phyloP scores from a whole-genome alignment of 2,329 filamentous ascomycete genomes.

The Blumeria hordei region DNA sequence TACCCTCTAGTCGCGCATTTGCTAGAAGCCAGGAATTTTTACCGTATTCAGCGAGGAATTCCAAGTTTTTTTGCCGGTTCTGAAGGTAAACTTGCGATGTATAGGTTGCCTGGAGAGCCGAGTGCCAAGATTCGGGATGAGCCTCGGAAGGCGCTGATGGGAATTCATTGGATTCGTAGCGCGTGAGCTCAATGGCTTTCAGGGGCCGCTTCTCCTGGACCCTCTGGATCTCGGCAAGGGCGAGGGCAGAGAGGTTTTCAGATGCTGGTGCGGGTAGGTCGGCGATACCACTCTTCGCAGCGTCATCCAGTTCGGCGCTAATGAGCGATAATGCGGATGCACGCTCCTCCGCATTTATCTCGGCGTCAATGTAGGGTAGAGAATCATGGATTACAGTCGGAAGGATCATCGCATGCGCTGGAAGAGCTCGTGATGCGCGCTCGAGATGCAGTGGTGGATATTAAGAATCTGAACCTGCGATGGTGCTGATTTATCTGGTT shows the following conservation, averaged over 20 bases:
- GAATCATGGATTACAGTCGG: conserved; percentile 13
- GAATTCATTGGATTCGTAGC: conserved; percentile 58
- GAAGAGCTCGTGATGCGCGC: too few species aligned
- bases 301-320: conserved; percentile 30
- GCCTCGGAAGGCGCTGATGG: conserved; percentile 20
- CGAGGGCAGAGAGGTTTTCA: conserved; percentile 36
- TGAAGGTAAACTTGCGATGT: conserved; percentile 31
- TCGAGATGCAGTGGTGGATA: too few species aligned
- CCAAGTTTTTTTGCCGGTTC: conserved; percentile 11
- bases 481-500: too few species aligned
- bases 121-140: conserved; percentile 10
- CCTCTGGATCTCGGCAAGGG: conserved; percentile 44
- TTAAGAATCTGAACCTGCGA: too few species aligned
- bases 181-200: conserved; percentile 44
- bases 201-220: conserved; percentile 35
- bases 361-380: conserved; percentile 41
- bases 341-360: conserved; percentile 38
- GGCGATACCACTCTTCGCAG: conserved; percentile 5
- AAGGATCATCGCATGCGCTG: conserved; percentile 9
- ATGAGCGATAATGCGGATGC: conserved; percentile 46
- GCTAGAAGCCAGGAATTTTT: conserved; percentile 80
- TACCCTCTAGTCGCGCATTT: conserved; percentile 57
- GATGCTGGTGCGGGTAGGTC: conserved; percentile 12
- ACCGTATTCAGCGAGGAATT: conserved; percentile 22
- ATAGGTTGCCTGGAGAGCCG: conserved; percentile 23